Conservation (phyloP, 495 filamentous ascomycete species). For the Cercophora scortea region DNA sequence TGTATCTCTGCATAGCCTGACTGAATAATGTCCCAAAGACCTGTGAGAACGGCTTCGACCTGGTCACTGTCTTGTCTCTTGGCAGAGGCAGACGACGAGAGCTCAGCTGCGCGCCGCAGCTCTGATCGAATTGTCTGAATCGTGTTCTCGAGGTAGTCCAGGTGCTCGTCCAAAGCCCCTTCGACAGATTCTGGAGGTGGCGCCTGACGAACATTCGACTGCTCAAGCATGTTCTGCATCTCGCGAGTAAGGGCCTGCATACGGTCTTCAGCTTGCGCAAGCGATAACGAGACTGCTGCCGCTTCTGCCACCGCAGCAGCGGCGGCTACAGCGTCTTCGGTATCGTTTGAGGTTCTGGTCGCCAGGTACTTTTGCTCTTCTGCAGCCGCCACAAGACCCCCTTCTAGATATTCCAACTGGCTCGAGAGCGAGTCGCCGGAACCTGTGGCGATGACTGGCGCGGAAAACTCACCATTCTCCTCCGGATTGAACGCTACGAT, state of each 20-base stretch:
- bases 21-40: slow-evolving; percentile 67
- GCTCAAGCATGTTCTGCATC: slow-evolving; percentile 22
- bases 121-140: slow-evolving; percentile 25
- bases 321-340: slow-evolving; percentile 7
- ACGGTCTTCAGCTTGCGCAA: slow-evolving; percentile 18
- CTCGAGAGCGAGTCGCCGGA: slow-evolving; percentile 34
- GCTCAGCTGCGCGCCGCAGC: slow-evolving; percentile 21
- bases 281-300: slow-evolving; percentile 8
- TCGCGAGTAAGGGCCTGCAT: slow-evolving; percentile 24
- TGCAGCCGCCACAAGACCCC: slow-evolving; percentile 20
- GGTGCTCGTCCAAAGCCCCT: slow-evolving; percentile 25
- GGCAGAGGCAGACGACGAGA: slow-evolving; percentile 14
- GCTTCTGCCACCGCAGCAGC: slow-evolving; percentile 6
- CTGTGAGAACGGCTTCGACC: slow-evolving; percentile 52
- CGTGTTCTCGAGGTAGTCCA: slow-evolving; percentile 32
- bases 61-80: slow-evolving; percentile 40
- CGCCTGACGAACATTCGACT: slow-evolving; percentile 15
- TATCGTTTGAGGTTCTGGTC: slow-evolving; percentile 4
- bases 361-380: slow-evolving; percentile 17
- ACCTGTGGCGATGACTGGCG: slow-evolving; percentile 27
- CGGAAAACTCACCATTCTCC: slow-evolving; percentile 25
- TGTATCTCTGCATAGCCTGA: slow-evolving; percentile 53
- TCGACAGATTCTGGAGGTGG: slow-evolving; percentile 18
- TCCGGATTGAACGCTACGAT: slow-evolving; percentile 53
- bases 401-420: slow-evolving; percentile 36